Base-by-base conservation (phyloP, 164 flowering plant genomes). In the Kingdonia uniflora region DNA sequence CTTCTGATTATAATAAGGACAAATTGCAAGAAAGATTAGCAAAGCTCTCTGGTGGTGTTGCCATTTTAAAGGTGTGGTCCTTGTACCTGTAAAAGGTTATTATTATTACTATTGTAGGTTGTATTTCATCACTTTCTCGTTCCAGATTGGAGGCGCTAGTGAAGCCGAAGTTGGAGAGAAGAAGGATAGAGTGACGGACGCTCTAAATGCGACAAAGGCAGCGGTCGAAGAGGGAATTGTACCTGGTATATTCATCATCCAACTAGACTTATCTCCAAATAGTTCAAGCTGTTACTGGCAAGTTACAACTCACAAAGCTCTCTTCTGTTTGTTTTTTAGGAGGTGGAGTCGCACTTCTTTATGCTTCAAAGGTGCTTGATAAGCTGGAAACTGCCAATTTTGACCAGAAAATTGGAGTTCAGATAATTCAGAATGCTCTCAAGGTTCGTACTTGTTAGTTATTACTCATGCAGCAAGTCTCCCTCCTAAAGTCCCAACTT, bases 401-500 rank as follows among this genome's bases (percentile, higher is more conserved):
- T 58, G 99, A 94, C 56, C 99, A 94, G 81, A 94, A 94, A 77
- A 81, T 94, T 58, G 99, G 99, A 56, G 97, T 92, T 43, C 98
- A 92, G 60, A 85, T 94, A 35, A 94, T 94, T 66, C 99, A 86
- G 65, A 84, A 89, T 71, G 97, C 97, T 42, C 72, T 94, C 6
- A 86, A 85, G 97, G 99, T 87, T 16, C 14, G 14, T 19, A 44
- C 48, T 44, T 44, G 19, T 44, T 8, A 44, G 20, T 44, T 11
- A 5, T n/a, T 8, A n/a, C 15, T 19, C 2, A 16, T 19, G 11
- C 48, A 44, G 11, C 15, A n/a, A n/a, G 48, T 19, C 6, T 44
- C 21, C 11, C 8, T 19, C 19, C 19, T 44, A 6, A 41, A 41
- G 11, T 14, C 5, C 44, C 4, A 14, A 41, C 17, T 16, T 37